Evolutionary conservation across 2,329 filamentous ascomycete genomes (phyloP).

Genomic region (Samsoniella hepiali): DNA sequence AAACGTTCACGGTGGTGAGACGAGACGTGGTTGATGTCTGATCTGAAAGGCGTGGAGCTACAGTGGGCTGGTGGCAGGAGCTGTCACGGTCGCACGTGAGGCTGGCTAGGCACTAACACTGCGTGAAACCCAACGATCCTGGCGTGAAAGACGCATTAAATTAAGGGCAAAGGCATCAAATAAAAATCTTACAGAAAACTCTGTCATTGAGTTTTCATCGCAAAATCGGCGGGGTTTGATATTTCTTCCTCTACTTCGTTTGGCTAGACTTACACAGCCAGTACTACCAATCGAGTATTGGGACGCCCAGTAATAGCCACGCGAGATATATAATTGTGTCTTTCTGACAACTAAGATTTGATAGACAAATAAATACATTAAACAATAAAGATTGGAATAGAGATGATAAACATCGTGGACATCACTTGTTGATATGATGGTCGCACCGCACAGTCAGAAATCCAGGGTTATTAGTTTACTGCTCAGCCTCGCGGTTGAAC

Average conservation of each 20-base stretch:
- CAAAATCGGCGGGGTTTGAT: not conserved
- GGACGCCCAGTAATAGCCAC: too few relatives aligned
- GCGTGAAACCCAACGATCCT: not conserved
- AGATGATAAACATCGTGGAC: not conserved
- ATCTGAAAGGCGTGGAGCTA: not conserved
- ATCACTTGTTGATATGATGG: not conserved
- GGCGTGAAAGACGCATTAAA: not conserved
- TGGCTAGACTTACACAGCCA: too few relatives aligned
- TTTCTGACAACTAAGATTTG: not conserved
- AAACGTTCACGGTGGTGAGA: not conserved
- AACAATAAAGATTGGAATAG: not conserved
- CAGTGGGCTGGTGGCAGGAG: not conserved
- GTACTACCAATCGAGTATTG: too few relatives aligned
- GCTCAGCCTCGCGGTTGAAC: slow-evolving; percentile 6
- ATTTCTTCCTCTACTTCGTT: too few relatives aligned
- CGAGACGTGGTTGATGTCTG: not conserved
- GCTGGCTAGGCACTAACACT: not conserved
- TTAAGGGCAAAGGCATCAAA: too few relatives aligned
- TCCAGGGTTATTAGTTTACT: not conserved
- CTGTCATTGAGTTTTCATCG: not conserved
- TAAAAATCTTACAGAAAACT: too few relatives aligned
- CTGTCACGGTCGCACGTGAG: not conserved
- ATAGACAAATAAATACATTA: not conserved
- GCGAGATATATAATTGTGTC: not conserved
- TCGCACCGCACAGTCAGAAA: not conserved